These are phyloP conservation scores for Leishmania mexicana DNA, from an alignment of 208 protist genomes.

Conservation along the genomic window DNA sequence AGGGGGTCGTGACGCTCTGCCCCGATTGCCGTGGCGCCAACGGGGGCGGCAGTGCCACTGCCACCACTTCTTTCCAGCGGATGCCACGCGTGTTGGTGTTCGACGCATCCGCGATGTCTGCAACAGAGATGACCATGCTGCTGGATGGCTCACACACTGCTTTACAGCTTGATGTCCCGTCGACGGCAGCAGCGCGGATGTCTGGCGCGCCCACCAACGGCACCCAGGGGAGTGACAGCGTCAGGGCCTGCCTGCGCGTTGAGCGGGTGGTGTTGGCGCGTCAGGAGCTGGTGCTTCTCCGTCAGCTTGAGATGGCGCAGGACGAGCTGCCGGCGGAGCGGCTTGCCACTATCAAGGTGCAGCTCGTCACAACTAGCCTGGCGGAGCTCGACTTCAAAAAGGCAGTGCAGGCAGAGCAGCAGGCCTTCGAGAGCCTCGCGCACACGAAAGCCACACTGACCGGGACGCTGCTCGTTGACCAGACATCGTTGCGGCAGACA, in stretches of 20 bases:
- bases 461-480: constrained; percentile 65
- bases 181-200: not conserved
- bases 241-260: not conserved
- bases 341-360: constrained; percentile 47
- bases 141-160: constrained; percentile 45
- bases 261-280: constrained; percentile 53
- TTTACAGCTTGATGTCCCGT: constrained; percentile 9
- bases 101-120: constrained; percentile 39
- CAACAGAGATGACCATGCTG: constrained; percentile 52
- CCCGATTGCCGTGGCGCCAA: not conserved
- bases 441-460: constrained; percentile 79
- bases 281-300: constrained; percentile 52
- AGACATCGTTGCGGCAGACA: constrained; percentile 48
- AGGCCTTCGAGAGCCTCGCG: constrained; percentile 70
- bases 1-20: constrained; percentile 14
- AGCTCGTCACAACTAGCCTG: constrained; percentile 62
- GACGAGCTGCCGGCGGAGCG: constrained; percentile 41
- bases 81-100: constrained; percentile 50
- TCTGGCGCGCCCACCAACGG: not conserved
- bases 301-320: constrained; percentile 74
- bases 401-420: constrained; percentile 50
- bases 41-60: not conserved
- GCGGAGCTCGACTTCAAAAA: constrained; percentile 38
- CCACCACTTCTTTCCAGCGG: not conserved
- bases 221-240: not conserved